Base-by-base conservation (phyloP, 2,329 filamentous ascomycete species). In the Dactylonectria macrodidyma region DNA sequence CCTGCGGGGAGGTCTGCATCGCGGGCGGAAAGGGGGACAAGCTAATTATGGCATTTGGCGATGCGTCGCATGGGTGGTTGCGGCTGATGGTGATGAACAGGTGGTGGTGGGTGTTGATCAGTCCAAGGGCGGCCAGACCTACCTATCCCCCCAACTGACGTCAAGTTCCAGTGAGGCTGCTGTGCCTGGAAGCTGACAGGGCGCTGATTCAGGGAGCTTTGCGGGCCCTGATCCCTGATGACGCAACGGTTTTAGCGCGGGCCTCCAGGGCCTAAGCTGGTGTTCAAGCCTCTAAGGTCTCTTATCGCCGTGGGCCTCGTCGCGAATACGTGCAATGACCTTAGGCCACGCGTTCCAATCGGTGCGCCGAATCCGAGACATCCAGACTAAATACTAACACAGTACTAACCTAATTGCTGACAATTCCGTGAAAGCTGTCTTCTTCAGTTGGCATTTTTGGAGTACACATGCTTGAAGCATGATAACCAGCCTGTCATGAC, bases 1-100 rank as follows among this genome's bases (percentile, higher is more conserved):
- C 56, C 62, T 59, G 62, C 38, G 41, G 36, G 41, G 52, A 38
- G 51, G 59, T 19, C 52, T 57, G 59, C 64, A 66, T 66, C 52
- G 64, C 64, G 63, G 48, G 62, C 62, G 59, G 62, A 65, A 51
- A 44, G 51, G 4, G 38, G 16, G 38, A 19, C 41, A 30, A 22
- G 47, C 24, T 12, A 24, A 30, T 22, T 54, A 54, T 54, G 48
- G 38, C 14, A 19, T 48, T 33, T 36, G 55, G 44, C 63, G 50
- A 52, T 41, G 62, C 44, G 56, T 62, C 47, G 50, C 48, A 51
- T 58, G 38, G 41, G 46, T 51, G 38, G 59, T 50, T 36, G 33
- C 30, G 33, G 51, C 33, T 24, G 38, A 30, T 50, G 59, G 50
- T 10, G 34, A 12, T 46, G 34, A 54, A 47, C 41, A 36, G n/a